Percentiles rank a stretch among this genome's conserved stretches.
phyloP scores from a whole-genome alignment of 1,284 basidiomycete genomes.

The Trametes versicolor region DNA sequence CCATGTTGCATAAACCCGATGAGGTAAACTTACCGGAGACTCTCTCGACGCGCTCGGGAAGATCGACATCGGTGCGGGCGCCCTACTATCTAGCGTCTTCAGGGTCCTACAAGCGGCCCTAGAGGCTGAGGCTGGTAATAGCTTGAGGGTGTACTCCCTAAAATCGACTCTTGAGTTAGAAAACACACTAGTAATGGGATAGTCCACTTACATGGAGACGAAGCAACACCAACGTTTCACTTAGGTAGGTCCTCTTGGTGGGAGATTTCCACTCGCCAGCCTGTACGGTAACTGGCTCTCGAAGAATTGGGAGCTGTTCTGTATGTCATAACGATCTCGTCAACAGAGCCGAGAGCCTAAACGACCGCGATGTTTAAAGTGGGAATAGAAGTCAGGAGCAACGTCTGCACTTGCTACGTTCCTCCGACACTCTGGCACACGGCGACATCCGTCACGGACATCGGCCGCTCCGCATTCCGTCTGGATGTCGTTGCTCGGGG shows the following conservation, averaged over 20 bases:
- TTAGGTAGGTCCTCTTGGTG: conserved; percentile 36
- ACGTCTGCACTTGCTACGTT: conserved; percentile 30
- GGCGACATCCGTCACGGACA: conserved; percentile 35
- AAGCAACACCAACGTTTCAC: conserved; percentile 40
- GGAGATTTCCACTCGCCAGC: conserved; percentile 7
- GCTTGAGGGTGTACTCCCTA: conserved; percentile 42
- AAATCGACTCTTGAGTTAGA: conserved; percentile 38
- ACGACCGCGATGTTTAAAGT: conserved; percentile 23
- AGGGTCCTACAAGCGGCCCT: conserved; percentile 32
- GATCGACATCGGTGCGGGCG: conserved; percentile 38
- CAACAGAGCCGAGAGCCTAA: neutral
- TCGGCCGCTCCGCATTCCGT: neutral
- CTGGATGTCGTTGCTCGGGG: conserved; percentile 31
- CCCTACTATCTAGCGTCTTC: conserved; percentile 10
- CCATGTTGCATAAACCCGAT: conserved; percentile 27
- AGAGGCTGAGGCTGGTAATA: conserved; percentile 33
- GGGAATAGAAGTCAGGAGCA: conserved; percentile 33
- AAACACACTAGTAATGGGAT: no score
- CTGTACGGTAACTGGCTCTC: neutral
- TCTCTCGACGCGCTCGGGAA: conserved; percentile 33
- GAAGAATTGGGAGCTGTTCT: neutral
- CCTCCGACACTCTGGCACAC: conserved; percentile 24
- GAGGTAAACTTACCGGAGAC: conserved; percentile 15
- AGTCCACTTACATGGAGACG: conserved; percentile 28
- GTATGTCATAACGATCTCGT: conserved; percentile 4